Evolutionary conservation across 2,329 filamentous ascomycete genomes (phyloP).

Genomic region (Aaosphaeria pasadenensis): DNA sequence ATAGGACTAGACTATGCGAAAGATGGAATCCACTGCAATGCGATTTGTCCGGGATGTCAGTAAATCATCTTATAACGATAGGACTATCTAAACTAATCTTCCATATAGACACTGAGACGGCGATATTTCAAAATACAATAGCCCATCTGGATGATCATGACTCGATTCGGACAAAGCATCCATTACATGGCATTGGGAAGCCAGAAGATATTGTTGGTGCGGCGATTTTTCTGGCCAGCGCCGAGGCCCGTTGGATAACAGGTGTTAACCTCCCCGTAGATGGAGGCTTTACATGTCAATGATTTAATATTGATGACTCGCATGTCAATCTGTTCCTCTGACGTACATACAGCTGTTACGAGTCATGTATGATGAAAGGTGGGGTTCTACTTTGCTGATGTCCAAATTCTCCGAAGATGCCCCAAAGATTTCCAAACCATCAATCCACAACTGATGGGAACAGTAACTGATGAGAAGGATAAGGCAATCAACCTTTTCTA

Average conservation of each 20-base stretch:
- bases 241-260: constrained; percentile 47
- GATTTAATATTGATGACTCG: too few relatives aligned
- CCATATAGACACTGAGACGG: constrained; percentile 24
- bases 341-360: too few relatives aligned
- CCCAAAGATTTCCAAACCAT: too few relatives aligned
- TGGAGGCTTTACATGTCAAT: constrained; percentile 34
- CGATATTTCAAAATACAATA: constrained; percentile 14
- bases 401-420: too few relatives aligned
- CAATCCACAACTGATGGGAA: too few relatives aligned
- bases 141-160: constrained; percentile 1
- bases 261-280: constrained; percentile 47
- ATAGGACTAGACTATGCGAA: constrained; percentile 51
- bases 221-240: constrained; percentile 47
- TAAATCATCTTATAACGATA: not conserved
- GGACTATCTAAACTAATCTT: not conserved
- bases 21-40: constrained; percentile 52
- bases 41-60: constrained; percentile 53
- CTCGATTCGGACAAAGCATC: constrained; percentile 17
- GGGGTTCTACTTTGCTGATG: too few relatives aligned
- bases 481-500: too few relatives aligned
- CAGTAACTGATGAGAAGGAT: too few relatives aligned
- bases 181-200: constrained; percentile 26
- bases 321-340: too few relatives aligned
- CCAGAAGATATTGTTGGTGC: constrained; percentile 33
- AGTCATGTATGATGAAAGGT: too few relatives aligned